phyloP scores from a whole-genome alignment of 805 yeast genomes.

The Kodamaea restingae region DNA sequence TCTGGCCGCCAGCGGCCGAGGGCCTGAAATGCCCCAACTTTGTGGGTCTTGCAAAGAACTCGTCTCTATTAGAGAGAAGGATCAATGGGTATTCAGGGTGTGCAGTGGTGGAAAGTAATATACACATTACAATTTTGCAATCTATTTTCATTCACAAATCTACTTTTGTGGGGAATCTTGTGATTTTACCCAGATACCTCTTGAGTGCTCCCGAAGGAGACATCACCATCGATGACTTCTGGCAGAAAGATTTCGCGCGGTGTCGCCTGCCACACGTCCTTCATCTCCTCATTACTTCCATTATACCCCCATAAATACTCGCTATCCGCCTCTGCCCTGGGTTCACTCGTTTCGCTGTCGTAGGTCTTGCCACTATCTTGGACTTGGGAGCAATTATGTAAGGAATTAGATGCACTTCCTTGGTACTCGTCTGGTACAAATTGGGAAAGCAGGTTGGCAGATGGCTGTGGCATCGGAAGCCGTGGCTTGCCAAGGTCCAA shows the following conservation, averaged over 20 bases:
- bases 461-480: background rate
- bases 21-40: constrained; percentile 39
- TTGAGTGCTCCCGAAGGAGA: constrained; percentile 11
- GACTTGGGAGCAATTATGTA: too few species aligned
- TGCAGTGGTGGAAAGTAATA: constrained; percentile 59
- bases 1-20: constrained; percentile 28
- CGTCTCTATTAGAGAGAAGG: constrained; percentile 83
- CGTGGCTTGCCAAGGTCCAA: background rate
- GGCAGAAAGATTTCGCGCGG: background rate
- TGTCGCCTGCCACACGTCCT: background rate
- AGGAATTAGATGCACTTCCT: too few species aligned
- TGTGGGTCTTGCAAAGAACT: constrained; percentile 72
- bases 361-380: too few species aligned
- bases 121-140: constrained; percentile 61
- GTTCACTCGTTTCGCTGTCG: too few species aligned
- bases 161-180: background rate
- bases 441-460: too few species aligned
- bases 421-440: too few species aligned
- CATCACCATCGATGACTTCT: constrained; percentile 6
- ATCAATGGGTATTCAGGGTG: constrained; percentile 76
- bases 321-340: background rate
- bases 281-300: constrained; percentile 3
- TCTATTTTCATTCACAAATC: background rate
- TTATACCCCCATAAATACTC: too few species aligned
- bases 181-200: constrained; percentile 4